Percentiles rank a stretch among this genome's conserved stretches.
phyloP scores from a whole-genome alignment of 2,329 filamentous ascomycete species.

The Epichloe coenophiala region DNA sequence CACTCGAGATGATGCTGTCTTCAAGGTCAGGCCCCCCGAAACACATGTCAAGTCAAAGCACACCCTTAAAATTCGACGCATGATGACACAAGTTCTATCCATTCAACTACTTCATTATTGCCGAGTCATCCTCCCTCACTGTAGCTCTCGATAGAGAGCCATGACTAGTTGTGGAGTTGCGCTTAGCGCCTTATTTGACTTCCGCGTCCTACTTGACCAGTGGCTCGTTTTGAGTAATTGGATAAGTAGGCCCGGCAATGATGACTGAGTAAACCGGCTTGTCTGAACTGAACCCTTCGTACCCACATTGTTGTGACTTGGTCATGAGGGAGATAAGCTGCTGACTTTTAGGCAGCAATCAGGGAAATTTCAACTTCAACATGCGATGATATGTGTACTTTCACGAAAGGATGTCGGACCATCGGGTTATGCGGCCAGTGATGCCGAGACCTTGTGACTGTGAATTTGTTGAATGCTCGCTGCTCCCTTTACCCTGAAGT shows the following conservation, averaged over 20 bases:
- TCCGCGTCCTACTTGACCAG: constrained; percentile 32
- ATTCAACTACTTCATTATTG: constrained; percentile 56
- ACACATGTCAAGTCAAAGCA: background rate
- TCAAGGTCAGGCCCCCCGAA: background rate
- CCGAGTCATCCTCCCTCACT: constrained; percentile 65
- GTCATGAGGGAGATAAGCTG: no score
- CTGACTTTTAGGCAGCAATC: no score
- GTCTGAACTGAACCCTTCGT: constrained; percentile 27
- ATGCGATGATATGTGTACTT: no score
- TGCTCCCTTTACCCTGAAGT: no score
- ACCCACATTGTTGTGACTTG: no score
- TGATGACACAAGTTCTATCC: constrained; percentile 51
- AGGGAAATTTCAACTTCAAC: no score
- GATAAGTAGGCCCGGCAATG: constrained; percentile 38
- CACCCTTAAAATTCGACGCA: constrained; percentile 2
- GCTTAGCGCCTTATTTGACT: constrained; percentile 42
- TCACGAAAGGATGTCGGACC: no score
- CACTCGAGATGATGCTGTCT: background rate
- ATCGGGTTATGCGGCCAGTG: no score
- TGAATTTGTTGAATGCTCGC: no score
- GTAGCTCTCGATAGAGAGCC: constrained; percentile 31
- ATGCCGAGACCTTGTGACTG: no score
- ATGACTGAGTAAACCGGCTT: constrained; percentile 59
- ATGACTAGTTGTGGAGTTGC: constrained; percentile 69
- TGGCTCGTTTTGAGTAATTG: constrained; percentile 41